A percentile compares a stretch with the other conserved stretches of the same genome.
Evolutionary conservation across 495 filamentous ascomycete species (phyloP).

Genomic region (Echria macrotheca): DNA sequence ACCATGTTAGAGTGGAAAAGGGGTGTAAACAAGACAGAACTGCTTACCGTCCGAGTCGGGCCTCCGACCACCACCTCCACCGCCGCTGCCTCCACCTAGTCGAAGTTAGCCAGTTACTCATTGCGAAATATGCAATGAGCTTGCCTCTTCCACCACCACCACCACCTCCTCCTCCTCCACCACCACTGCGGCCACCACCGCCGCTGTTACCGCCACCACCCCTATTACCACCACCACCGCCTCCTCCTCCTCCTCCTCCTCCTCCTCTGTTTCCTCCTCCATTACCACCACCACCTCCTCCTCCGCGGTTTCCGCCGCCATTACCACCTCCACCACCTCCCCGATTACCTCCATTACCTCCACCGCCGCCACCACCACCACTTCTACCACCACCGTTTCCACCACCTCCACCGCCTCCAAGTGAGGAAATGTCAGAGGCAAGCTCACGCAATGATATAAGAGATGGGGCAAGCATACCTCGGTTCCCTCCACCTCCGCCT

Average conservation of each 20-base stretch:
- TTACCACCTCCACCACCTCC: neutral
- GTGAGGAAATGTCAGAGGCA: no score
- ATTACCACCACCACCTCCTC: neutral
- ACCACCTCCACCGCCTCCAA: no score
- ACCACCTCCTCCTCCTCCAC: neutral
- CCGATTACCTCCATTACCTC: slow-evolving; percentile 3
- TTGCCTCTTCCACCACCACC: neutral
- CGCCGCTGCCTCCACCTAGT: neutral
- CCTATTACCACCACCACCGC: slow-evolving; percentile 1
- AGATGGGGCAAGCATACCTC: no score
- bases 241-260: slow-evolving; percentile 3
- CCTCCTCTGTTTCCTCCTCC: neutral
- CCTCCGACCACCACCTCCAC: neutral
- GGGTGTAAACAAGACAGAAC: no score
- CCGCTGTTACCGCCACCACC: neutral
- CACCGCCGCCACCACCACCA: slow-evolving; percentile 6
- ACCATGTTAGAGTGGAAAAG: no score
- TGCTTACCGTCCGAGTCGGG: neutral
- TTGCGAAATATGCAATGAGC: no score
- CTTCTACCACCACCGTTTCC: neutral
- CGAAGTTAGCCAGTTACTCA: neutral
- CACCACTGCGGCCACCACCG: neutral
- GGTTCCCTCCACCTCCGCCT: no score
- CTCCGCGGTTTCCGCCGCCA: neutral
- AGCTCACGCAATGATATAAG: no score